These are phyloP conservation scores for Erysimum cheiranthoides DNA, from an alignment of 345 rosid species.

Conservation along the genomic window DNA sequence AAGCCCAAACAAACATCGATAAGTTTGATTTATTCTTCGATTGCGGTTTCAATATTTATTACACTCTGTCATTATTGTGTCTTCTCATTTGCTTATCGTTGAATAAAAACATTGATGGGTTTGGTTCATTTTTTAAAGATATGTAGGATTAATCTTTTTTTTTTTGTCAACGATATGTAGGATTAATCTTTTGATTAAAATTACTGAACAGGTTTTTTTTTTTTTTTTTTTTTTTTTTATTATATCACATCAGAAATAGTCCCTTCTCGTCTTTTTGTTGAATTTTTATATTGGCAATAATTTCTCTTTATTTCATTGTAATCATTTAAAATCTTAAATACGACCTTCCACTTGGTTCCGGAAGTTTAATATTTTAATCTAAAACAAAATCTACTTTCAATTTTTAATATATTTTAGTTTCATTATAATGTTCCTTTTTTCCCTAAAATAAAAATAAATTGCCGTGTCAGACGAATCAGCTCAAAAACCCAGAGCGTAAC, in stretches of 20 bases:
- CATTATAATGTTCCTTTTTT: no score
- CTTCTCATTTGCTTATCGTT: constrained; percentile 4
- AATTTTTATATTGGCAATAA: no score
- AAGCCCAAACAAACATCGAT: constrained; percentile 1
- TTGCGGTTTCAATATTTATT: constrained; percentile 4
- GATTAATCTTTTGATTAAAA: no score
- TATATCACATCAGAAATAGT: no score
- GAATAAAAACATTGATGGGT: constrained; percentile 4
- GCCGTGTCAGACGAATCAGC: neutral
- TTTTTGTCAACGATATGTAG: no score
- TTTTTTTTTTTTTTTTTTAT: no score
- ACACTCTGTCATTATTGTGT: neutral
- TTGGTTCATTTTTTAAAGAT: constrained; percentile 12
- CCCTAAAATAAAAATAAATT: neutral
- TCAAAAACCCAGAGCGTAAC: neutral
- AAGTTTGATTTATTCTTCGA: constrained; percentile 1
- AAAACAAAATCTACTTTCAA: no score
- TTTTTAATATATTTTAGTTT: no score
- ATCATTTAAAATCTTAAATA: no score
- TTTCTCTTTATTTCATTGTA: no score
- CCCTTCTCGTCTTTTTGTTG: no score
- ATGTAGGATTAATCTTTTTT: neutral
- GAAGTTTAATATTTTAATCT: neutral
- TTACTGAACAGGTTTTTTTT: no score
- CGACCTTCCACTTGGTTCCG: neutral